These are phyloP conservation scores for Cystoderma amianthinum DNA, from an alignment of 768 basidiomycete species.

Conservation along the genomic window DNA sequence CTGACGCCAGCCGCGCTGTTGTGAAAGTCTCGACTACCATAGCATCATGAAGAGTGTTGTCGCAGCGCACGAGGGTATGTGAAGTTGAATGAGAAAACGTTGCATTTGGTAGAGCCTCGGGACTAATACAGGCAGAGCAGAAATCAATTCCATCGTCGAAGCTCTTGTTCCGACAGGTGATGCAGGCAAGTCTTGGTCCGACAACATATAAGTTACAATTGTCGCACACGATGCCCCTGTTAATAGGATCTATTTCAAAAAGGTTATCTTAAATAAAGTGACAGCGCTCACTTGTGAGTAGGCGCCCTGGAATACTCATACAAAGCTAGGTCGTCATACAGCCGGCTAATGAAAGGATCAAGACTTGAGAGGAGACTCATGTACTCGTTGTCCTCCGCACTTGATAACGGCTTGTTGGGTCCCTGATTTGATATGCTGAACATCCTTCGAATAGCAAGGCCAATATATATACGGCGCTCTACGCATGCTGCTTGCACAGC, in stretches of 20 bases:
- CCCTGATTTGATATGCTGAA: neutral
- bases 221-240: no score
- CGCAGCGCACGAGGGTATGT: neutral
- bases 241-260: neutral
- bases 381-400: neutral
- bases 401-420: neutral
- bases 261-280: neutral
- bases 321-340: neutral
- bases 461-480: constrained; percentile 1
- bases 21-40: neutral
- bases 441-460: neutral
- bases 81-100: neutral
- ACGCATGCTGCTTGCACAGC: neutral
- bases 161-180: constrained; percentile 3
- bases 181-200: constrained; percentile 6
- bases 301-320: neutral
- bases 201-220: constrained; percentile 2
- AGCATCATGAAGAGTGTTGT: neutral
- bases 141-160: neutral
- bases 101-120: neutral
- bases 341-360: neutral
- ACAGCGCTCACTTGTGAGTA: neutral
- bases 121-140: neutral
- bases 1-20: neutral
- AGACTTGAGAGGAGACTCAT: neutral